Percentiles rank a stretch among this genome's conserved stretches.
Evolutionary conservation across 768 basidiomycete genomes (phyloP).

Genomic region (Hygrophoropsis aurantiaca): DNA sequence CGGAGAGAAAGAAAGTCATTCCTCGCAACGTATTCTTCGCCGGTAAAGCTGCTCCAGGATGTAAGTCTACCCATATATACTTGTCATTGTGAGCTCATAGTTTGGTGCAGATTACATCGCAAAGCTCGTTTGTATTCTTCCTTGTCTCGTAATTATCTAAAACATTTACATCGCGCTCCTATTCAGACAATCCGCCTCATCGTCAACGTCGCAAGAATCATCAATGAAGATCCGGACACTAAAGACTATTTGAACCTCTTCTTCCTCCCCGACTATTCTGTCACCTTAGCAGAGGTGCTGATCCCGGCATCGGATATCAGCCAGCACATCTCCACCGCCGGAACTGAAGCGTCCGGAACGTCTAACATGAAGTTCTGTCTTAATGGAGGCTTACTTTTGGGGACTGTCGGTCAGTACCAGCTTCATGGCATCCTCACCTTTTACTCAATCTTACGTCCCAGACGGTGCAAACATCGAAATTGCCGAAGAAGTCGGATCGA

Average conservation of each 20-base stretch:
- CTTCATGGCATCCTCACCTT: not conserved
- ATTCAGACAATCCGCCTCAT: constrained; percentile 92
- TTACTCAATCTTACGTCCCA: constrained; percentile 11
- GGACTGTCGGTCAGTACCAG: constrained; percentile 64
- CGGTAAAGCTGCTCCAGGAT: constrained; percentile 95
- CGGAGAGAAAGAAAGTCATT: constrained; percentile 77
- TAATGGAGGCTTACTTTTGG: constrained; percentile 86
- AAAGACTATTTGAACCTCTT: constrained; percentile 83
- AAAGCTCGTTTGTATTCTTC: constrained; percentile 58
- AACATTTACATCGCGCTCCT: too few species aligned
- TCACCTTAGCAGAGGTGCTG: constrained; percentile 77
- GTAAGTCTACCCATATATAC: constrained; percentile 40
- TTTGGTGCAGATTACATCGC: constrained; percentile 74
- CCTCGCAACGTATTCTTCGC: constrained; percentile 96
- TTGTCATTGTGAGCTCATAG: constrained; percentile 8
- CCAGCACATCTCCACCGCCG: constrained; percentile 97
- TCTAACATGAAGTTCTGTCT: constrained; percentile 90
- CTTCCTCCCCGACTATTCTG: constrained; percentile 97
- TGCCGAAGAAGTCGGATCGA: constrained; percentile 91
- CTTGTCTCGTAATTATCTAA: not conserved
- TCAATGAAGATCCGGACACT: constrained; percentile 79
- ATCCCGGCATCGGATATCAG: constrained; percentile 93
- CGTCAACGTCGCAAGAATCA: constrained; percentile 77
- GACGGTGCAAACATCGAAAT: constrained; percentile 98
- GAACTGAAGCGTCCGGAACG: constrained; percentile 85